Conservation (phyloP, 352 stramenopile genomes). For the Pseudoperonospora humuli region DNA sequence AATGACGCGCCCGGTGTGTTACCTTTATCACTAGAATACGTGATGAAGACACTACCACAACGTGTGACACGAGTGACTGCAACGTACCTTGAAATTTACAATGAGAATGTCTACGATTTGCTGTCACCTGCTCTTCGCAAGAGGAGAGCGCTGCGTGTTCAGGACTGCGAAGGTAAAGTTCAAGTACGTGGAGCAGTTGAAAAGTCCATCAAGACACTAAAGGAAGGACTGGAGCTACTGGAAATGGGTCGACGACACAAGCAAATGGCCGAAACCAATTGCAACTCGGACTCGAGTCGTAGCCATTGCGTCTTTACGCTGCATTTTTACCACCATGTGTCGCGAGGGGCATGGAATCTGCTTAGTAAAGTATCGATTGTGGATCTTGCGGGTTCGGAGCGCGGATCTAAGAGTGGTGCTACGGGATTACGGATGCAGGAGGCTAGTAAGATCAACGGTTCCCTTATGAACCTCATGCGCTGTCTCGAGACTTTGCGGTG, state of each 20-base stretch:
- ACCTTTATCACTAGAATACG: constrained; percentile 61
- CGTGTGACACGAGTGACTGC: constrained; percentile 59
- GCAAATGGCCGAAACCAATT: constrained; percentile 82
- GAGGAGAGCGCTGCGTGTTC: constrained; percentile 56
- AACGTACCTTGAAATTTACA: constrained; percentile 98
- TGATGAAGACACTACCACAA: constrained; percentile 58
- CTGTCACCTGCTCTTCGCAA: constrained; percentile 57
- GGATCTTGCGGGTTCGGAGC: constrained; percentile 88
- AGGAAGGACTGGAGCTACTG: constrained; percentile 72
- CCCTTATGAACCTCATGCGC: constrained; percentile 96
- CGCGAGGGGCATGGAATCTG: constrained; percentile 13
- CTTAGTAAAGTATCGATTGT: constrained; percentile 88
- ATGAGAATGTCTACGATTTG: constrained; percentile 97
- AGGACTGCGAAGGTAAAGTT: constrained; percentile 84
- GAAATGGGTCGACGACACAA: constrained; percentile 56
- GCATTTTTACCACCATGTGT: constrained; percentile 45
- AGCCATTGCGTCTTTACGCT: constrained; percentile 89
- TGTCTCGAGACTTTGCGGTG: constrained; percentile 92
- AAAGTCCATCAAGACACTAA: constrained; percentile 42
- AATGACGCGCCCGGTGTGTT: constrained; percentile 71
- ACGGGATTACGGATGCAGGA: constrained; percentile 91
- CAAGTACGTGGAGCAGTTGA: constrained; percentile 80
- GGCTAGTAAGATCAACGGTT: constrained; percentile 97
- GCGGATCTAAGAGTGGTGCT: constrained; percentile 65
- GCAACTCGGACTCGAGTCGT: constrained; percentile 86